Base-by-base conservation (phyloP, 371 early-diverging fungal species). In the Entomophthora muscae region DNA sequence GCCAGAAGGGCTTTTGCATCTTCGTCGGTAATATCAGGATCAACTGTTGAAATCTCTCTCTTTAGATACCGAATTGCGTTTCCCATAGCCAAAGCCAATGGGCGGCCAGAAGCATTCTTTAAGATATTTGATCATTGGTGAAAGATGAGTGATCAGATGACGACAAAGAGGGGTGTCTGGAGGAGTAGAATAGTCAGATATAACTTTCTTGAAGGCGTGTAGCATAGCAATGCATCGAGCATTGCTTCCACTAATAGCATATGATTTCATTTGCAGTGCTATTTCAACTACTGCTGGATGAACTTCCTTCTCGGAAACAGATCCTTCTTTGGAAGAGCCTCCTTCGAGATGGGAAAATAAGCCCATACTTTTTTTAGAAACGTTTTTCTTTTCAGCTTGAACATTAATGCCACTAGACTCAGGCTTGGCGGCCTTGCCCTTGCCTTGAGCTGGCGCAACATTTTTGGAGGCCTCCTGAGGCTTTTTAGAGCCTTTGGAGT, bases 21-120 rank as follows among this genome's bases (percentile, higher is more conserved):
- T 33, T 86, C 87, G 63, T 96, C 98, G 0, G 88, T 76, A 53
- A 88, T 72, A 55, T 88, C 89, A 32, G 80, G 68, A 59, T 80
- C 75, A n/a, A 84, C 68, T n/a, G 72, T 71, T 23, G 82, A 69
- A 61, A 97, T 91, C 67, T 90, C 88, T 66, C 81, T 78, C 75
- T 95, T 95, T 65, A 98, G 74, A 73, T 83, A 85, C 63, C 95
- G 83, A 66, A 97, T 92, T 33, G 95, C 93, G 53, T 88, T 90
- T 66, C 88, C 88, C 95, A 97, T 96, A 70, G 89, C 86, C 28
- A 92, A 81, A 21, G 92, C 85, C 81, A 96, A 81, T n/a, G 91
- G 86, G 55, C 85, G 76, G 32, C 91, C 78, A 27, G 24, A 24
- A 32, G 82, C 82, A 55, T 80, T 81, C 54, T 84, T n/a, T 79